Evolutionary conservation across 176 grass and related monocot genomes (phyloP).

Genomic region (Oryza meyeriana): DNA sequence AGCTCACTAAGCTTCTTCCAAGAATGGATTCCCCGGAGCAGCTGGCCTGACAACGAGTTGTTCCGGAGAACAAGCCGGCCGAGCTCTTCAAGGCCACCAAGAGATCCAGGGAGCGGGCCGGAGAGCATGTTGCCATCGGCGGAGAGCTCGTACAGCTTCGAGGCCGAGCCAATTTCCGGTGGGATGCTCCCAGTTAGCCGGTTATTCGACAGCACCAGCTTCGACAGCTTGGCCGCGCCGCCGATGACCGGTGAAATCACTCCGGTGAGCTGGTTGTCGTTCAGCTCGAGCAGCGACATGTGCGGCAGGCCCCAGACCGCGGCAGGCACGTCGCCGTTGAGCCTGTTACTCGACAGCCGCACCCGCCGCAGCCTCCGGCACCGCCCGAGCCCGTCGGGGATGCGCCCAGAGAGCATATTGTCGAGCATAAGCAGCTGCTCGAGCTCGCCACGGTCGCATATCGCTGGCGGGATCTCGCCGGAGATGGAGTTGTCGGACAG

Average conservation of each 20-base stretch:
- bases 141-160: constrained; percentile 71
- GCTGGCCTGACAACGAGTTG: constrained; percentile 70
- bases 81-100: constrained; percentile 58
- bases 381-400: constrained; percentile 64
- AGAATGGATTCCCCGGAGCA: constrained; percentile 58
- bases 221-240: constrained; percentile 72
- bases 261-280: constrained; percentile 55
- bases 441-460: constrained; percentile 87
- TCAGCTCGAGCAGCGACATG: constrained; percentile 71
- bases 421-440: constrained; percentile 72
- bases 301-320: constrained; percentile 87
- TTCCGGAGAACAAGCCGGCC: constrained; percentile 65
- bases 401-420: constrained; percentile 46
- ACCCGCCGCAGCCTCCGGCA: constrained; percentile 68
- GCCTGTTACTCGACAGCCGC: constrained; percentile 58
- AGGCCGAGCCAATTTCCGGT: constrained; percentile 58
- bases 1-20: constrained; percentile 86
- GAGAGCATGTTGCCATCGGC: constrained; percentile 69
- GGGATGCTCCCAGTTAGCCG: constrained; percentile 61
- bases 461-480: constrained; percentile 62
- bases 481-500: constrained; percentile 61
- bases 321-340: constrained; percentile 57
- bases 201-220: constrained; percentile 69
- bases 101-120: constrained; percentile 54
- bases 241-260: constrained; percentile 69